Evolutionary conservation across 768 basidiomycete genomes (phyloP).

Genomic region (Agrocybe praecox): DNA sequence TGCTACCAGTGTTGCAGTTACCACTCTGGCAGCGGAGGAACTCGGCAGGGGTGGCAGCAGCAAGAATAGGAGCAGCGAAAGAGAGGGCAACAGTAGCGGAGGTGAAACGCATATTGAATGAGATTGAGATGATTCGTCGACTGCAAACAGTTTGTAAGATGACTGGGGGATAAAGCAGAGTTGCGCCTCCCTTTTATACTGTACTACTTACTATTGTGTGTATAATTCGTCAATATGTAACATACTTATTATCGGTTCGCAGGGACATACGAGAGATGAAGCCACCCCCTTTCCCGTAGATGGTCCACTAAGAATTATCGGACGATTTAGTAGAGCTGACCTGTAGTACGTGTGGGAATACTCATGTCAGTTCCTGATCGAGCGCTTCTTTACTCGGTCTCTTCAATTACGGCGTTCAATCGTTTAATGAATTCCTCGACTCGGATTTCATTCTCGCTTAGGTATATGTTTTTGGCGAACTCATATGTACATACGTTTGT

Average conservation of each 20-base stretch:
- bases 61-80: constrained; percentile 9
- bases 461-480: no score
- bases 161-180: background rate
- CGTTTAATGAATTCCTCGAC: background rate
- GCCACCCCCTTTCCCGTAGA: background rate
- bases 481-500: no score
- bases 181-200: background rate
- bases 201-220: no score
- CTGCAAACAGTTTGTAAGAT: background rate
- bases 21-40: constrained; percentile 1
- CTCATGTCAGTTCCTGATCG: background rate
- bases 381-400: background rate
- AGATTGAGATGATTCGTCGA: background rate
- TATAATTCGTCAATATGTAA: background rate
- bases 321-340: background rate
- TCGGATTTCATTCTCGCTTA: background rate
- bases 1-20: constrained; percentile 11
- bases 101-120: background rate
- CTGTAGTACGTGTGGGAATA: background rate
- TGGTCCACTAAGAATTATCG: background rate
- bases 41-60: constrained; percentile 10
- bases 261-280: background rate
- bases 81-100: background rate
- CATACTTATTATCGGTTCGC: background rate
- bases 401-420: no score